Conservation (phyloP, 139 green algal species). For the Chlorella sorokiniana region DNA sequence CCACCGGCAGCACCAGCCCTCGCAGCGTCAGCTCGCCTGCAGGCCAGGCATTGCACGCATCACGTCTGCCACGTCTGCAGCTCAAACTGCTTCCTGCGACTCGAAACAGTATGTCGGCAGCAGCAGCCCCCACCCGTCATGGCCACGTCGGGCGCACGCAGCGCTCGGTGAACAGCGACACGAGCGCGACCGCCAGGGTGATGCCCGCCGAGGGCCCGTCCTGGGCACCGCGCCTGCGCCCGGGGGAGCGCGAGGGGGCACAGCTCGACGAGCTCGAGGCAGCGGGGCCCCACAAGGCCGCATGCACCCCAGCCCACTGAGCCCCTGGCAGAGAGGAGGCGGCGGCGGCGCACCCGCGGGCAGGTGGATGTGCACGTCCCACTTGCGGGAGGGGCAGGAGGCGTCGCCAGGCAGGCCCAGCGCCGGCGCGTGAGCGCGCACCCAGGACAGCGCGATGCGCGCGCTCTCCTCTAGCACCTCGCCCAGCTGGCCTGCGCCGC, state of each 20-base stretch:
- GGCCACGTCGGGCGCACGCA: constrained; percentile 60
- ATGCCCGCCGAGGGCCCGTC: constrained; percentile 91
- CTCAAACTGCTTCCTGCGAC: too few species aligned
- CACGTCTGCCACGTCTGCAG: too few species aligned
- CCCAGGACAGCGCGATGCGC: constrained; percentile 90
- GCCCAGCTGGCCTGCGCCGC: constrained; percentile 77
- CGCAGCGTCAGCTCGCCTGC: constrained; percentile 93
- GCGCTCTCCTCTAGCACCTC: constrained; percentile 95
- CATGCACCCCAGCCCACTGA: background rate
- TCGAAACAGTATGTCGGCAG: background rate
- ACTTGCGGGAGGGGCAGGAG: constrained; percentile 24
- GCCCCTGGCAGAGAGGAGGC: background rate
- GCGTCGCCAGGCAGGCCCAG: constrained; percentile 22
- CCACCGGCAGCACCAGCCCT: constrained; percentile 91
- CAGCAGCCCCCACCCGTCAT: constrained; percentile 56
- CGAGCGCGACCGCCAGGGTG: constrained; percentile 89
- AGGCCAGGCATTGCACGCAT: background rate
- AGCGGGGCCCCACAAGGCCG: background rate
- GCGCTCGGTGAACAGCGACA: constrained; percentile 82
- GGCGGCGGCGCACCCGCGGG: constrained; percentile 65
- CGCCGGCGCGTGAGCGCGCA: constrained; percentile 59
- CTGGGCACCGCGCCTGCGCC: constrained; percentile 76
- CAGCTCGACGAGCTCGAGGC: background rate
- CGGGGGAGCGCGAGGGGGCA: background rate
- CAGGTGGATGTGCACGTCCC: constrained; percentile 92